These are phyloP conservation scores for Mortierella sp. DNA, from an alignment of 371 early-diverging fungal genomes.

Conservation along the genomic window DNA sequence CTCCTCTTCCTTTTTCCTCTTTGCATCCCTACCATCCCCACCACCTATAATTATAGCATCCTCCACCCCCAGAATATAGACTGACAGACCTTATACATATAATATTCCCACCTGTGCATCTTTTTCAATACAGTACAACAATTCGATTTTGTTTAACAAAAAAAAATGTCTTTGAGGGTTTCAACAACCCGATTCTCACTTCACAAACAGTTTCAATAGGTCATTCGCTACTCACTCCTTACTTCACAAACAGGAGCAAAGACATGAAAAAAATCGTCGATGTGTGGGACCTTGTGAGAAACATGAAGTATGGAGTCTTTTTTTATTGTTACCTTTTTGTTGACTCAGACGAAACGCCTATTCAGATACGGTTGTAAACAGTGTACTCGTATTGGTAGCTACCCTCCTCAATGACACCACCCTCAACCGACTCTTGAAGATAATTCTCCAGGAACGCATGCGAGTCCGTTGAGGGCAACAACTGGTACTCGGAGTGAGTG, in stretches of 20 bases:
- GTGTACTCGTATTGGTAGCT: conserved; percentile 64
- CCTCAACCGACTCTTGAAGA: conserved; percentile 61
- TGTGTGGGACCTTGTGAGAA: not conserved
- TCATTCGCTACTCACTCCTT: not conserved
- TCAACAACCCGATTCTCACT: not conserved
- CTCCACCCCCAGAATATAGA: not conserved
- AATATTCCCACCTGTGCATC: conserved; percentile 3
- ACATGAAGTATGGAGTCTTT: not conserved
- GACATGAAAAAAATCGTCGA: not conserved
- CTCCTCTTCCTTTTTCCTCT: not conserved
- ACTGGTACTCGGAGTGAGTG: conserved; percentile 20
- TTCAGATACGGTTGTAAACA: conserved; percentile 57
- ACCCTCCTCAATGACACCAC: conserved; percentile 61
- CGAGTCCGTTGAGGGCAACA: conserved; percentile 41
- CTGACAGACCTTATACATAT: not conserved
- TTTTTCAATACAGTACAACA: conserved; percentile 2
- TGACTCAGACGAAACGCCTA: not conserved
- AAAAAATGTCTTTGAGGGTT: not conserved
- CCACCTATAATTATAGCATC: not conserved
- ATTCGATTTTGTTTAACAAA: not conserved
- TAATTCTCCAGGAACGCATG: conserved; percentile 56
- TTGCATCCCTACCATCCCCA: not conserved
- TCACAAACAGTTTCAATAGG: not conserved
- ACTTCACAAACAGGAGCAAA: not conserved
- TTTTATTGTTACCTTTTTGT: not conserved